phyloP scores from a whole-genome alignment of 352 stramenopile genomes.

The Peronospora destructor region DNA sequence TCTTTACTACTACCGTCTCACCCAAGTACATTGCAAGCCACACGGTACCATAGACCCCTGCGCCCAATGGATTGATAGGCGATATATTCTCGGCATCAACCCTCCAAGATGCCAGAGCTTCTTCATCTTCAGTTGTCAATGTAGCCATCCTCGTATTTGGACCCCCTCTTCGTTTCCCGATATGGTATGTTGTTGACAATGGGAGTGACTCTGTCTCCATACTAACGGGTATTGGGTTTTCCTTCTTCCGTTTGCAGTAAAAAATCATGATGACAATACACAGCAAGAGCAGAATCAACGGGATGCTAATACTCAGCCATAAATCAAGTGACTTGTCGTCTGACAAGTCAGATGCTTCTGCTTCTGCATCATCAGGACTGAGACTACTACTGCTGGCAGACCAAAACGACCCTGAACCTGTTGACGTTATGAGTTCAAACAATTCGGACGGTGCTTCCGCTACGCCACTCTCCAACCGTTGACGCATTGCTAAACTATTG shows the following conservation, averaged over 20 bases:
- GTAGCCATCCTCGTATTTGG: slow-evolving; percentile 1
- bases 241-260: slow-evolving; percentile 18
- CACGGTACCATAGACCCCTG: slow-evolving; percentile 40
- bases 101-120: slow-evolving; percentile 41
- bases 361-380: not conserved
- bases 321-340: slow-evolving; percentile 18
- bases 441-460: slow-evolving; percentile 12
- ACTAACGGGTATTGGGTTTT: not conserved
- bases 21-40: slow-evolving; percentile 47
- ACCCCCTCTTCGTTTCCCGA: slow-evolving; percentile 3
- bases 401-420: slow-evolving; percentile 1
- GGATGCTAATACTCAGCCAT: slow-evolving; percentile 31
- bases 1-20: slow-evolving; percentile 45
- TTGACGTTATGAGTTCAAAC: slow-evolving; percentile 2
- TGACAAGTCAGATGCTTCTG: not conserved
- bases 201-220: slow-evolving; percentile 5
- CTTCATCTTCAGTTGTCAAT: slow-evolving; percentile 37
- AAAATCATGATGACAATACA: slow-evolving; percentile 24
- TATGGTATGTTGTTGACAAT: slow-evolving; percentile 9
- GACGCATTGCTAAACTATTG: not conserved
- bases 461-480: slow-evolving; percentile 12
- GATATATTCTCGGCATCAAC: slow-evolving; percentile 36
- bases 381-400: not conserved
- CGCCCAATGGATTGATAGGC: slow-evolving; percentile 31
- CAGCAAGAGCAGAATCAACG: slow-evolving; percentile 16